These are phyloP conservation scores for Sherardia arvensis DNA, from an alignment of 257 asterid genomes.

Conservation along the genomic window DNA sequence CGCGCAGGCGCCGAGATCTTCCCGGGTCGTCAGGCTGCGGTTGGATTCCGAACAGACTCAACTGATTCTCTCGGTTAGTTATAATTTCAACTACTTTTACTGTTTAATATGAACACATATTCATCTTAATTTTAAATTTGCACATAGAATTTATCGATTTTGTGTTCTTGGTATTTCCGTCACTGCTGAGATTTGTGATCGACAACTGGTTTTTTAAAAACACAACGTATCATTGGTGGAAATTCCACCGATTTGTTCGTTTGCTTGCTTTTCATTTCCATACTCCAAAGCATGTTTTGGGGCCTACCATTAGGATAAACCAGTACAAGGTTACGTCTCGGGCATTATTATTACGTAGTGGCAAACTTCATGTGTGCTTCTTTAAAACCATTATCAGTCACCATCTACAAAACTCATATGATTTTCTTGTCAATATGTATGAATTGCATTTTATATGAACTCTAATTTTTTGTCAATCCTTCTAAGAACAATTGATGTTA, in stretches of 20 bases:
- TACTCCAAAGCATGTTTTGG: neutral
- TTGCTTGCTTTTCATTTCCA: neutral
- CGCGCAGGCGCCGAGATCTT: constrained; percentile 34
- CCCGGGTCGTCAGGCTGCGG: constrained; percentile 56
- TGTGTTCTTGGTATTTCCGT: neutral
- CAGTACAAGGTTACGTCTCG: no score
- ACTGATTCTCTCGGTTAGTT: constrained; percentile 57
- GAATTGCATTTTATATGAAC: no score
- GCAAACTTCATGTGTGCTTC: neutral
- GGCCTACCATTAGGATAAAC: neutral
- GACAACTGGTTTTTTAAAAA: neutral
- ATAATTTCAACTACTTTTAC: no score
- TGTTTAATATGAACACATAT: neutral
- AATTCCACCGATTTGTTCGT: neutral
- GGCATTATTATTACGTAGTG: no score
- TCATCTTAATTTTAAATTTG: neutral
- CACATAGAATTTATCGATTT: neutral
- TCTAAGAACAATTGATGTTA: no score
- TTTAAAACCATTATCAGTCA: no score
- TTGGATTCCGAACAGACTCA: constrained; percentile 40
- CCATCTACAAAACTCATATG: no score
- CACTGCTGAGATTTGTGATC: neutral
- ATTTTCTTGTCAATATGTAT: no score
- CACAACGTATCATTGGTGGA: neutral
- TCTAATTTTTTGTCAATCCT: no score